A percentile compares a stretch with the other conserved stretches of the same genome.
Evolutionary conservation across 2,329 filamentous ascomycete genomes (phyloP).

Genomic region (Clarireedia hainanense): DNA sequence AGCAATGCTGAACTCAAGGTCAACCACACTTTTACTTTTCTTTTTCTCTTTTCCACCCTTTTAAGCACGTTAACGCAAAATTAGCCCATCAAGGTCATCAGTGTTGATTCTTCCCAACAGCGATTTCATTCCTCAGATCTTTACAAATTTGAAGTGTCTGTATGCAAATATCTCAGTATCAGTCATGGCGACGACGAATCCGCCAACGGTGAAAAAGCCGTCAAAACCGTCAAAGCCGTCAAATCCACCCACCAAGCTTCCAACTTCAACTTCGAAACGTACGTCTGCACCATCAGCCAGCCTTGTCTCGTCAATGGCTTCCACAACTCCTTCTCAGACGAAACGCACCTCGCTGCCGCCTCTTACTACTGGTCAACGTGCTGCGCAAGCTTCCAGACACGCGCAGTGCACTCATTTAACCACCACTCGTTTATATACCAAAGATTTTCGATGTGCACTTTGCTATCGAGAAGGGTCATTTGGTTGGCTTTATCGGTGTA

Average conservation of each 20-base stretch:
- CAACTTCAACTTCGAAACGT: not conserved
- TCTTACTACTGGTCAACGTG: not conserved
- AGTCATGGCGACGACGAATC: constrained; percentile 1
- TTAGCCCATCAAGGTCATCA: not conserved
- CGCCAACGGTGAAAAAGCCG: not conserved
- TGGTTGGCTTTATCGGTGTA: constrained; percentile 70
- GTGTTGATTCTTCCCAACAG: not conserved
- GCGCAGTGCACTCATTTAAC: constrained; percentile 56
- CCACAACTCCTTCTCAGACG: not conserved
- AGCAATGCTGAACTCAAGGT: too few relatives aligned
- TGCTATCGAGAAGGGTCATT: constrained; percentile 50
- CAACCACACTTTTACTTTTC: too few relatives aligned
- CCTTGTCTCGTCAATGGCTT: constrained; percentile 1
- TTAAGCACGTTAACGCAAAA: not conserved
- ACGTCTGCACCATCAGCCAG: constrained; percentile 3
- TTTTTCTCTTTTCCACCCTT: not conserved
- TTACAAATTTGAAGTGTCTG: not conserved
- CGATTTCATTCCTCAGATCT: not conserved
- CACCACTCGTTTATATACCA: constrained; percentile 57
- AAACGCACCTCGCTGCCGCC: constrained; percentile 1
- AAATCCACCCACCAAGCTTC: not conserved
- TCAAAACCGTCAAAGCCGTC: not conserved
- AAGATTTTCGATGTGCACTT: constrained; percentile 43
- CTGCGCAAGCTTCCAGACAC: constrained; percentile 8
- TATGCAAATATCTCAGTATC: not conserved